These are phyloP conservation scores for Colletotrichum phormii DNA, from an alignment of 2,329 filamentous ascomycete species.

Conservation along the genomic window DNA sequence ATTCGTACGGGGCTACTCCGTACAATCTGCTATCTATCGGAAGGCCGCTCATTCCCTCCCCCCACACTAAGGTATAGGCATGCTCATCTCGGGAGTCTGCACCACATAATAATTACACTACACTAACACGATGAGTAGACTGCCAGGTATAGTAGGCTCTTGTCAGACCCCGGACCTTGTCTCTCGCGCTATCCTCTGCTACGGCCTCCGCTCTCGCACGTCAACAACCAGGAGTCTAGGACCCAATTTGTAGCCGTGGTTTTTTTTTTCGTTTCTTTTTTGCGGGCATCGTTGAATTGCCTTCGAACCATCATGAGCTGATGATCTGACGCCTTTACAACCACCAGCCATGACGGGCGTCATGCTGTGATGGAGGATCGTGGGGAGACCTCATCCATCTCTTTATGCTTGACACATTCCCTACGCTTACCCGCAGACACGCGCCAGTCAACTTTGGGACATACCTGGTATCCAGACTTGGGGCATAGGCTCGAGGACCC, in stretches of 20 bases:
- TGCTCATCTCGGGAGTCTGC: constrained; percentile 33
- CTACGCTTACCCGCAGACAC: constrained; percentile 5
- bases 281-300: constrained; percentile 29
- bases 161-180: constrained; percentile 33
- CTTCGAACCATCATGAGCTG: constrained; percentile 23
- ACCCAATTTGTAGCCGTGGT: background rate
- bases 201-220: constrained; percentile 31
- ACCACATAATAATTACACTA: constrained; percentile 10
- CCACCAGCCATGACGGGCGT: constrained; percentile 15
- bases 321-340: constrained; percentile 24
- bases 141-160: background rate
- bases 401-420: constrained; percentile 8
- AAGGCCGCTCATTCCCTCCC: background rate
- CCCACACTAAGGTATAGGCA: constrained; percentile 7
- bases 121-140: background rate
- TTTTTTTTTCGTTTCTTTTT: constrained; percentile 26
- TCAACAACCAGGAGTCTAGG: constrained; percentile 18
- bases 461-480: background rate
- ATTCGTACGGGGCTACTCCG: too few relatives aligned
- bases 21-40: background rate
- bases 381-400: constrained; percentile 15
- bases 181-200: constrained; percentile 21
- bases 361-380: constrained; percentile 15
- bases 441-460: background rate
- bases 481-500: background rate